Conservation (phyloP, 495 filamentous ascomycete species). For the Xylaria sp. region DNA sequence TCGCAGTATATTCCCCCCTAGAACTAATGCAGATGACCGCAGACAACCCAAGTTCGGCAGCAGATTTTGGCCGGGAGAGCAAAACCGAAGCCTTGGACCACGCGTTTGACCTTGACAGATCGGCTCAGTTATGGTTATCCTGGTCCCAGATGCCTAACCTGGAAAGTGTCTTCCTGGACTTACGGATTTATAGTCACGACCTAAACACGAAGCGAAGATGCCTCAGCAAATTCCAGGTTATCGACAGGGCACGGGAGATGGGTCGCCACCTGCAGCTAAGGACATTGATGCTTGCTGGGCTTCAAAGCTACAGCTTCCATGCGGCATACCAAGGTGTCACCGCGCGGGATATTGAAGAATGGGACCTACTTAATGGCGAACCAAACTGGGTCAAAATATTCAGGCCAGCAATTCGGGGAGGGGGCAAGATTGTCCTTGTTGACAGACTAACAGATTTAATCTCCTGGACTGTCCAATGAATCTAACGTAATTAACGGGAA, state of each 20-base stretch:
- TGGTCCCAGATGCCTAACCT: conserved; percentile 40
- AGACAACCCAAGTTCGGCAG: conserved; percentile 14
- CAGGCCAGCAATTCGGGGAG: conserved; percentile 31
- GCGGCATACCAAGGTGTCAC: conserved; percentile 28
- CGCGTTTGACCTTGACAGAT: conserved; percentile 33
- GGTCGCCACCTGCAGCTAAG: conserved; percentile 35
- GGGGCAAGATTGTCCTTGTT: conserved; percentile 35
- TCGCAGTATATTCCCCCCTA: conserved; percentile 35
- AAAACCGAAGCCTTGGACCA: conserved; percentile 27
- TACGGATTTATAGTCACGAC: conserved; percentile 40
- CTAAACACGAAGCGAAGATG: conserved; percentile 35
- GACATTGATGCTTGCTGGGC: conserved; percentile 37
- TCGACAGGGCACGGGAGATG: conserved; percentile 36
- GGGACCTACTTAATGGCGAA: conserved; percentile 31
- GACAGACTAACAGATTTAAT: conserved; percentile 32
- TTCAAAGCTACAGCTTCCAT: conserved; percentile 39
- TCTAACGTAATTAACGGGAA: no score
- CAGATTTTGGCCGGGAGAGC: neutral
- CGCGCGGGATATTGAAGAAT: conserved; percentile 25
- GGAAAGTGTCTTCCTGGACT: conserved; percentile 38
- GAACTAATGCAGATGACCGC: conserved; percentile 30
- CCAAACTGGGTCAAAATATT: conserved; percentile 43
- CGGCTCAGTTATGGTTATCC: conserved; percentile 38
- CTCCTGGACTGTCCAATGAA: no score
- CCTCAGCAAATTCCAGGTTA: conserved; percentile 32